Conservation (phyloP, 2,329 filamentous ascomycete species). For the Trichoderma sp. region DNA sequence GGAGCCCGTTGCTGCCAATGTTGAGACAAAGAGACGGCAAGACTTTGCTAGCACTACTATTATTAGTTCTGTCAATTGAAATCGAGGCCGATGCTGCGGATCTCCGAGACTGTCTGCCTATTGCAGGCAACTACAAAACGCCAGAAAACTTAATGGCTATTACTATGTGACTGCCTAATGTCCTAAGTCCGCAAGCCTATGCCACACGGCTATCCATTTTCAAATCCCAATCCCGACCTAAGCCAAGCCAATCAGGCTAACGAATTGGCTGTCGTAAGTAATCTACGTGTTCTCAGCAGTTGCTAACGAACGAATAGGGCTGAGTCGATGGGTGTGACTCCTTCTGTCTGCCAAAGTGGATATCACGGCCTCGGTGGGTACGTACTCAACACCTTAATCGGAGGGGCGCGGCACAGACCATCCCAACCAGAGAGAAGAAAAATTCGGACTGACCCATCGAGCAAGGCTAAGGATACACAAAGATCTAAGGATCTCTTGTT, state of each 20-base stretch:
- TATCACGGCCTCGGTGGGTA: slow-evolving; percentile 4
- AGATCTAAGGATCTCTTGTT: not conserved
- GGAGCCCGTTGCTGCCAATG: not conserved
- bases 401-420: slow-evolving; percentile 22
- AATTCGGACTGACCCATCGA: not conserved
- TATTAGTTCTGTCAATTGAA: not conserved
- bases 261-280: not conserved
- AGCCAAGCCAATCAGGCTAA: not conserved
- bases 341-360: not conserved
- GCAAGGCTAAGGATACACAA: slow-evolving; percentile 3
- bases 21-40: not conserved
- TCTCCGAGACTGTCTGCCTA: not conserved
- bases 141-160: not conserved
- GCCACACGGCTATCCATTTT: not conserved
- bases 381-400: slow-evolving; percentile 5
- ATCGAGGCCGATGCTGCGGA: not conserved
- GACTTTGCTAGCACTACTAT: not conserved
- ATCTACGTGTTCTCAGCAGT: not conserved
- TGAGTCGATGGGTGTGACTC: slow-evolving; percentile 17
- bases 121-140: not conserved
- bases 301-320: slow-evolving; percentile 13
- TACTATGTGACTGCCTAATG: not conserved
- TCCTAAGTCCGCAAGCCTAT: slow-evolving; percentile 7
- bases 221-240: not conserved
- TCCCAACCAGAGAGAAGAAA: not conserved